A percentile compares a stretch with the other conserved stretches of the same genome.
These are phyloP conservation scores for Clathrospora elynae DNA, from an alignment of 2,329 filamentous ascomycete species.

Conservation along the genomic window DNA sequence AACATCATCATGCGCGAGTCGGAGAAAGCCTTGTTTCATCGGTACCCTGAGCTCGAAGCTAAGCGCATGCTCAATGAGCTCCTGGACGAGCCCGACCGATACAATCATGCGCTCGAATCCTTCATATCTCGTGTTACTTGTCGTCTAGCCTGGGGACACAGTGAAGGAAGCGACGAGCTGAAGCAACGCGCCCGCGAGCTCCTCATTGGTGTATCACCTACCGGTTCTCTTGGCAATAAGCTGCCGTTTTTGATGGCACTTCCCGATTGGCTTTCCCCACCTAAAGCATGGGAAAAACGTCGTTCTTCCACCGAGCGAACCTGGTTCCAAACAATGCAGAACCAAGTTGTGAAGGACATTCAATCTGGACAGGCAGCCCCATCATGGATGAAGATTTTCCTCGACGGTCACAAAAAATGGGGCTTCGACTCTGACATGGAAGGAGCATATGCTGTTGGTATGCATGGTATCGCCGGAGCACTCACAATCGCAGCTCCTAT, in stretches of 20 bases:
- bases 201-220: conserved; percentile 53
- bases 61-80: conserved; percentile 54
- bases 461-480: conserved; percentile 55
- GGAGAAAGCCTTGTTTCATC: conserved; percentile 49
- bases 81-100: conserved; percentile 50
- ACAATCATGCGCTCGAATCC: conserved; percentile 53
- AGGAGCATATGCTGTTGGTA: conserved; percentile 54
- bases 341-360: conserved; percentile 47
- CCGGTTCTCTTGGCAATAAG: conserved; percentile 54
- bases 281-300: conserved; percentile 53
- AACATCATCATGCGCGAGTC: conserved; percentile 54
- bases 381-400: conserved; percentile 54
- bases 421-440: conserved; percentile 52
- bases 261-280: conserved; percentile 50
- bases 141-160: conserved; percentile 54
- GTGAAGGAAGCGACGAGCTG: conserved; percentile 52
- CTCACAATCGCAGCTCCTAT: conserved; percentile 55
- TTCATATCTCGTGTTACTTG: conserved; percentile 56
- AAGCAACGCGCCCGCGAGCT: conserved; percentile 55
- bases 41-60: conserved; percentile 53
- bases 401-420: conserved; percentile 48
- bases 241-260: conserved; percentile 53
- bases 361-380: conserved; percentile 40
- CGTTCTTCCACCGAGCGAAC: conserved; percentile 51
- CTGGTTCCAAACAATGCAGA: conserved; percentile 54